Evolutionary conservation across 2,329 filamentous ascomycete genomes (phyloP), one percentile per base, ranked within the genome.

Genomic region (Shiraia sp.): DNA sequence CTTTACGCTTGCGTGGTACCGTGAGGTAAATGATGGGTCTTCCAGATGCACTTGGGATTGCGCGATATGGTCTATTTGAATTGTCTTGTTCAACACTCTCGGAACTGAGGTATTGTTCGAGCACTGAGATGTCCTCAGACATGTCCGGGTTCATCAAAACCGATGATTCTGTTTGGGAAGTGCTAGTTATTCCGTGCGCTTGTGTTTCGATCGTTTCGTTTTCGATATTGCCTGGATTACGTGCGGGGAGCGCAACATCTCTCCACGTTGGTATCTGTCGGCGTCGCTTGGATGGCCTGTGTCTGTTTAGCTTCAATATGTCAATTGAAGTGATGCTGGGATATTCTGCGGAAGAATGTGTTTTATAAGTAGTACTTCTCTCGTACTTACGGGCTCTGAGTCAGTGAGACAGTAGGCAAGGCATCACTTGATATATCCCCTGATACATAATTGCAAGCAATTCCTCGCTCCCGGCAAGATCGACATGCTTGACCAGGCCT

Each of bases 81-180:
- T 30, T 2, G 7, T 27, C 14, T 22, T 17, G 29, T 34, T 39
- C 36, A 6, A 26, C 24, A 3, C 42, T 36, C 7, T 40, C 42
- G 8, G 41, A 42, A 6, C 40, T 51, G 27, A 58, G 14, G 23
- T 58, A 55, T 24, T 54, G 45, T 23, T 55, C 44, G 9, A 58
- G 23, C 3, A 58, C 31, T 24, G 52, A 41, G 7, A 58, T 58
- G 14, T 58, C 50, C 32, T 55, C 54, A 9, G 52, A 49, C 54
- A 58, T 58, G 8, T 38, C 45, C 1, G 52, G 48, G 22, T 53
- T 53, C 52, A 58, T 53, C 50, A 53, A 53, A 24, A 58, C 33
- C 2, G 52, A 52, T 3, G 49, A 53, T 16, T 58, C 40, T 12
- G 45, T 49, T 10, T 44, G 46, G 7, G 47, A 53, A 4, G 51